Base-by-base conservation (phyloP, 352 stramenopile genomes). In the Peronospora farinosa region DNA sequence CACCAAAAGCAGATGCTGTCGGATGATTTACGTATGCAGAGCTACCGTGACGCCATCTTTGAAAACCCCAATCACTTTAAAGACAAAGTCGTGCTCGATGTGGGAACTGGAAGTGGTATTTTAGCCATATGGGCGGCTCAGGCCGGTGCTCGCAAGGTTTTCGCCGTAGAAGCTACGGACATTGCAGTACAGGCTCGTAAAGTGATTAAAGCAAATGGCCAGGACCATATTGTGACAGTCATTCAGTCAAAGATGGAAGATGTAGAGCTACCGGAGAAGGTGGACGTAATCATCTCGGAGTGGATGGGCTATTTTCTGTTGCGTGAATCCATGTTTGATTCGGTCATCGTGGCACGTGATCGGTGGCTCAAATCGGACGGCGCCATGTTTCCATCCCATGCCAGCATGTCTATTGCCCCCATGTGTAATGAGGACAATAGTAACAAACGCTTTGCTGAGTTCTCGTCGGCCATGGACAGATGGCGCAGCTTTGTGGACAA, bases 271-370 rank as follows among this genome's bases (percentile, higher is more conserved):
- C 95, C 96, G 0, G 92, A 98, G 65, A 95, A 97, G 60, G 97
- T 99, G 25, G 97, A 99, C 68, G 97, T 99, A 51, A 98, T 99
- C 47, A 96, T 99, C 49, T 98, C 92, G 10, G 96, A 99, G 76
- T 98, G 95, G 93, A 99, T 99, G 97, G 84, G 84, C 49, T 99
- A 99, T 76, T 98, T 99, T 49, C 72, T 99, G 15, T 70, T 99
- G 40, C 86, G 97, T 39, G 97, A 99, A 74, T 97, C 84, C 46
- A 99, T 99, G 97, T 86, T 99, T 33, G 96, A 99, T 78, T 98
- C 88, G 51, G 84, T 99, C 30, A 84, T 99, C 21, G 72, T 95
- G 17, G 97, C 95, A 5, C 78, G 97, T 38, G 94, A 99, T 66
- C 86, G 86, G 47, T 99, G 96, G 77, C 73, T 99, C 46, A 98